phyloP scores from a whole-genome alignment of 805 yeast genomes.

The Metschnikowia santaceciliae region DNA sequence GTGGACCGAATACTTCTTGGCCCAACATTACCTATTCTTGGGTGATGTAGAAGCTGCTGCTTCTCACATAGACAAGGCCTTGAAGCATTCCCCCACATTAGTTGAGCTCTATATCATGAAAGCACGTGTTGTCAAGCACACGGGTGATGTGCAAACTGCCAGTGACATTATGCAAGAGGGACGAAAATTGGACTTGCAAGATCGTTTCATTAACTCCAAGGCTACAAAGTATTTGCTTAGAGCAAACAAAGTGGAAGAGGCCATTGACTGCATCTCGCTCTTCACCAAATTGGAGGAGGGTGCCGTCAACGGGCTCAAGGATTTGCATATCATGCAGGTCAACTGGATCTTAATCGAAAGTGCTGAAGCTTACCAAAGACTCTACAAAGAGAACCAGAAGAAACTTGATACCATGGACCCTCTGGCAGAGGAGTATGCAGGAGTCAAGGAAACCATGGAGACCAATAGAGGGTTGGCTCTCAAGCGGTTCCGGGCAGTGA shows the following conservation, averaged over 20 bases:
- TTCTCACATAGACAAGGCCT: slow-evolving; percentile 55
- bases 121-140: slow-evolving; percentile 75
- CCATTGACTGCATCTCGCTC: slow-evolving; percentile 65
- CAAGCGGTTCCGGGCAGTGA: slow-evolving; percentile 68
- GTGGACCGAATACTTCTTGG: slow-evolving; percentile 75
- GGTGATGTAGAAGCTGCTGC: slow-evolving; percentile 54
- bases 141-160: slow-evolving; percentile 60
- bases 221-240: slow-evolving; percentile 79
- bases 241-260: slow-evolving; percentile 69
- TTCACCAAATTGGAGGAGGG: slow-evolving; percentile 79
- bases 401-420: slow-evolving; percentile 16
- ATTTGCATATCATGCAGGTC: slow-evolving; percentile 86
- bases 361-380: slow-evolving; percentile 75
- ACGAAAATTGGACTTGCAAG: slow-evolving; percentile 76
- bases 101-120: slow-evolving; percentile 79
- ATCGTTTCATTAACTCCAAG: slow-evolving; percentile 85
- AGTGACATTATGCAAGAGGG: slow-evolving; percentile 65
- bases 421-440: slow-evolving; percentile 25
- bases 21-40: slow-evolving; percentile 68
- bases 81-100: slow-evolving; percentile 73
- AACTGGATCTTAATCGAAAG: slow-evolving; percentile 82
- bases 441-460: slow-evolving; percentile 30
- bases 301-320: slow-evolving; percentile 79
- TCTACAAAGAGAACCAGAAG: slow-evolving; percentile 34
- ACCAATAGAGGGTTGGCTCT: slow-evolving; percentile 65